Base-by-base conservation (phyloP, 257 asterid genomes). In the Leonotis leonurus region DNA sequence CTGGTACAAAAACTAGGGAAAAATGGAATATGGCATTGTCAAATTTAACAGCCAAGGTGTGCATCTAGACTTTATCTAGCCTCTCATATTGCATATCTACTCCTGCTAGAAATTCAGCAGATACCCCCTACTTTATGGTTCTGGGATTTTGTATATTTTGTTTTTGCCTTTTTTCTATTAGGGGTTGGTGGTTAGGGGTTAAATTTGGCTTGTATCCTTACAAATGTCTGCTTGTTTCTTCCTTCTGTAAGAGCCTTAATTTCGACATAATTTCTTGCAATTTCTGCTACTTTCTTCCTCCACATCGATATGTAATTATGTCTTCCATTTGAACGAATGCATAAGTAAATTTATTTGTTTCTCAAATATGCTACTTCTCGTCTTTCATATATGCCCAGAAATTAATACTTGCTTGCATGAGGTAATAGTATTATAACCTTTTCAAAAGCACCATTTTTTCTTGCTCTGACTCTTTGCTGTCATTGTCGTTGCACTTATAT, bases 1-100 rank as follows among this genome's bases (percentile, higher is more conserved):
- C 98, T 74, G 87, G 94, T 60, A 64, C 87, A 33, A 92, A 89
- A 83, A 86, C 99, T 54, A 89, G 92, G 78, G 94, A 86, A 59
- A 89, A 86, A 71, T 89, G 95, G 99, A 92, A 68, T 69, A 9
- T 79, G 35, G 89, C 97, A 8, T 17, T 89, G 44, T 83, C 97
- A 41, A 92, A 92, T 83, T 74, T 92, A 85, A 68, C 85, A 4
- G 88, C 95, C 22, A 92, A 86, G 99, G 97, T 92, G 56, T 21
- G 71, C 16, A 4, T 33, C 27, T 60, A 7, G 9, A 3, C 32
- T 48, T 32, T 48, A 48, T 3, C 56, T 24, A n/a, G n/a, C 17
- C 36, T 26, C 48, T 62, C 45, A 10, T 18, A 18, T 33, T 61
- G 20, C 17, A 35, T 58, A 64, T 44, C 60, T 24, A 20, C 56